Evolutionary conservation across 768 basidiomycete species (phyloP).

Genomic region (Daedaleopsis sinensis): DNA sequence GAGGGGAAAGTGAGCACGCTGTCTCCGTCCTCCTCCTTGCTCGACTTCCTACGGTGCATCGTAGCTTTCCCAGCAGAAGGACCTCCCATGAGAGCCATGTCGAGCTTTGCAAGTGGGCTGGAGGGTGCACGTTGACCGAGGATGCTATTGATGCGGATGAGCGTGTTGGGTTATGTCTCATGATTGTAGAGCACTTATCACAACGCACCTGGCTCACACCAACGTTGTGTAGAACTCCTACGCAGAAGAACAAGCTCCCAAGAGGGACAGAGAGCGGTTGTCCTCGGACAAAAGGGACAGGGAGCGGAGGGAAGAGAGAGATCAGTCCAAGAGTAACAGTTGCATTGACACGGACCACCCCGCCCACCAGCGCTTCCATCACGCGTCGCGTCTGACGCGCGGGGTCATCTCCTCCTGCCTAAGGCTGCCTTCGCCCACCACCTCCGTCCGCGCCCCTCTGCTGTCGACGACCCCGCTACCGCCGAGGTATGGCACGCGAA

Average conservation of each 20-base stretch:
- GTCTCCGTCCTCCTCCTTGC: conserved; percentile 38
- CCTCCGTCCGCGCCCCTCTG: background rate
- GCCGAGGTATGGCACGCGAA: background rate
- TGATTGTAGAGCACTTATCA: background rate
- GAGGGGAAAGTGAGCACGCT: conserved; percentile 23
- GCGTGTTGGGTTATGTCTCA: background rate
- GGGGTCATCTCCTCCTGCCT: no score
- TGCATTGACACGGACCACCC: background rate
- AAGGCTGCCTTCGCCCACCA: background rate
- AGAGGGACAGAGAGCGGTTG: background rate
- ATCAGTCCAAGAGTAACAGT: background rate
- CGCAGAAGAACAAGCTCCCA: background rate
- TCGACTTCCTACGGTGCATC: conserved; percentile 41
- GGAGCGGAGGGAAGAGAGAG: background rate
- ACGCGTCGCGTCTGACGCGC: no score
- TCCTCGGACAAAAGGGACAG: background rate
- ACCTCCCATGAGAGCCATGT: conserved; percentile 10
- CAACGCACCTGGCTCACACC: background rate
- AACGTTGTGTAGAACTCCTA: no score
- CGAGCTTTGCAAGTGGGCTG: background rate
- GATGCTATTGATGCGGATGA: background rate
- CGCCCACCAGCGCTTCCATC: background rate
- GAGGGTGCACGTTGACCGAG: background rate
- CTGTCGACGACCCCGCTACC: background rate
- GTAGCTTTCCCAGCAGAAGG: conserved; percentile 3